Conservation (phyloP, 2,329 filamentous ascomycete species). For the Aspergillus neotritici region DNA sequence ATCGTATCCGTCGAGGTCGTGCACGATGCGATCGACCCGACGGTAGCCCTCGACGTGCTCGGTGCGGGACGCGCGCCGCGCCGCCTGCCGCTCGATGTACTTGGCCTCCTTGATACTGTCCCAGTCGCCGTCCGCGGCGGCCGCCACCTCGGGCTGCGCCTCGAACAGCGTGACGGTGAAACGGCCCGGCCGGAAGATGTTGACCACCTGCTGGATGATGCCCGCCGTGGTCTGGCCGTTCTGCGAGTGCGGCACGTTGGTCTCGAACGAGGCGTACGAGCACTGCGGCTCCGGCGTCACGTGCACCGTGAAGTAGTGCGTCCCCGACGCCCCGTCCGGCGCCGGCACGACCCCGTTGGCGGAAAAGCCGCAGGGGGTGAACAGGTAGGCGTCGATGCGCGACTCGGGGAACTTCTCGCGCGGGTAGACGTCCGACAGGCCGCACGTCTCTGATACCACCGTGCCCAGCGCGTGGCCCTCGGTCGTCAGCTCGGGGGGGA, state of each 20-base stretch:
- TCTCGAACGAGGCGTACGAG: constrained; percentile 97
- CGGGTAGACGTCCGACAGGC: constrained; percentile 83
- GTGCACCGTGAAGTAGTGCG: constrained; percentile 96
- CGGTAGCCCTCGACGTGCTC: constrained; percentile 81
- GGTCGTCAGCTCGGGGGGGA: constrained; percentile 72
- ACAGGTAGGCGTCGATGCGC: constrained; percentile 90
- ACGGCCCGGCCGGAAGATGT: constrained; percentile 94
- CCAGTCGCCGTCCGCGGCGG: constrained; percentile 17
- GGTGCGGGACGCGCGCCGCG: constrained; percentile 51
- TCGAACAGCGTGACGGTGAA: constrained; percentile 98
- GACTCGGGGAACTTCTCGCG: constrained; percentile 83
- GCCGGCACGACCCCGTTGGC: constrained; percentile 93
- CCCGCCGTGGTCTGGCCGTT: constrained; percentile 82
- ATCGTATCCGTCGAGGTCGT: constrained; percentile 96
- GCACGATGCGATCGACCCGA: constrained; percentile 87
- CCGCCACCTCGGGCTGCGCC: constrained; percentile 59
- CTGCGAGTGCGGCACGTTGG: constrained; percentile 87
- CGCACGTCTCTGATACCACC: constrained; percentile 83
- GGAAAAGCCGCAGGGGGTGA: constrained; percentile 93
- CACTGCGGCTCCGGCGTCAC: constrained; percentile 96
- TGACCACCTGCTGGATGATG: constrained; percentile 86
- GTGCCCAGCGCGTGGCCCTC: constrained; percentile 92
- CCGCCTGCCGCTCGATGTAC: constrained; percentile 40
- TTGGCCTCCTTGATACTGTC: constrained; percentile 31
- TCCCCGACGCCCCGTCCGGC: constrained; percentile 53